These are phyloP conservation scores for Phytophthora hibernalis DNA, from an alignment of 352 stramenopile species.

Conservation along the genomic window DNA sequence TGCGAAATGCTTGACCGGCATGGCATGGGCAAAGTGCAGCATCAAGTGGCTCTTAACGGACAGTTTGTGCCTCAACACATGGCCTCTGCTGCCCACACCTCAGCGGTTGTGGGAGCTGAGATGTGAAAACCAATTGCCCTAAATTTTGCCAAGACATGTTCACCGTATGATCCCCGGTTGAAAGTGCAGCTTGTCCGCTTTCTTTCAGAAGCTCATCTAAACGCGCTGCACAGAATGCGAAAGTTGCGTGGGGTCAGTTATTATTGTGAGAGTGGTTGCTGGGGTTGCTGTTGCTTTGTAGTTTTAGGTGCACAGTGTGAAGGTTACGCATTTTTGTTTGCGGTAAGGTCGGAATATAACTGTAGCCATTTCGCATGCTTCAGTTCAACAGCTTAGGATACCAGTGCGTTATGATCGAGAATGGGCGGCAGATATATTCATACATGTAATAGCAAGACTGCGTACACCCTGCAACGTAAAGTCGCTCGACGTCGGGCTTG, in stretches of 20 bases:
- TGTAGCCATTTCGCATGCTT: constrained; percentile 24
- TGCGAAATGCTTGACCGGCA: constrained; percentile 12
- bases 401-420: too few species aligned
- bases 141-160: constrained; percentile 18
- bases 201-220: constrained; percentile 5
- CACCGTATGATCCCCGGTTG: background rate
- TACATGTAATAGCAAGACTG: too few species aligned
- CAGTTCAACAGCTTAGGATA: too few species aligned
- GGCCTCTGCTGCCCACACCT: constrained; percentile 22
- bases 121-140: constrained; percentile 35
- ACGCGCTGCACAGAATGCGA: background rate
- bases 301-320: too few species aligned
- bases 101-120: constrained; percentile 26
- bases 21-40: background rate
- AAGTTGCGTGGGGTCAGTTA: background rate
- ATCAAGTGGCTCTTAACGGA: constrained; percentile 17
- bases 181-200: background rate
- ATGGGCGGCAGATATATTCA: too few species aligned
- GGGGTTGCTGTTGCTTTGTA: background rate
- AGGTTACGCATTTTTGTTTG: background rate
- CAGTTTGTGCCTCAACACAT: constrained; percentile 31
- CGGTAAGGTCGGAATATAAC: constrained; percentile 18
- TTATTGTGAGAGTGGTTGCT: too few species aligned
- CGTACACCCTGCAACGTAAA: background rate
- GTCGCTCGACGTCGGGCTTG: background rate